Evolutionary conservation across 768 basidiomycete genomes (phyloP).

Genomic region (Thelephora ganbajun): DNA sequence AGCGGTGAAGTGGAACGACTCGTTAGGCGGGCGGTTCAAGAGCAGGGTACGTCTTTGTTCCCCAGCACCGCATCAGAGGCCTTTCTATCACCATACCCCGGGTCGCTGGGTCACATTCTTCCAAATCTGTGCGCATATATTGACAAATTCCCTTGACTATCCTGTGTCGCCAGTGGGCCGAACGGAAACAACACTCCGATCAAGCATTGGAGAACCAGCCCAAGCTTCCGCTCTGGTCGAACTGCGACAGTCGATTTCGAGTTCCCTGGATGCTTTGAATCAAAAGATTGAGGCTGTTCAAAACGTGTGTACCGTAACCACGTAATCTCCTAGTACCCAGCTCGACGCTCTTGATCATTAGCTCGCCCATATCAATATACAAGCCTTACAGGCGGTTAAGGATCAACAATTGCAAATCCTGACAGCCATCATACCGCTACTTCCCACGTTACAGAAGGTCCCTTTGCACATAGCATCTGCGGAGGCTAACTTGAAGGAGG

Average conservation of each 20-base stretch:
- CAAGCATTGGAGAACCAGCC: constrained; percentile 39
- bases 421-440: constrained; percentile 38
- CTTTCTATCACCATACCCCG: neutral
- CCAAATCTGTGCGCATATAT: constrained; percentile 9
- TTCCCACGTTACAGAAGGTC: constrained; percentile 46
- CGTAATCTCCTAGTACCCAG: neutral
- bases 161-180: constrained; percentile 34
- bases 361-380: constrained; percentile 25
- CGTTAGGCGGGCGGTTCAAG: neutral
- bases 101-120: neutral
- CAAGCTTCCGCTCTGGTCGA: constrained; percentile 22
- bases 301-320: constrained; percentile 8
- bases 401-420: constrained; percentile 48
- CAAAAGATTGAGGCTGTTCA: constrained; percentile 13
- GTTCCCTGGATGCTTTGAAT: constrained; percentile 11
- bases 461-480: constrained; percentile 38
- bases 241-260: constrained; percentile 8
- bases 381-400: constrained; percentile 44
- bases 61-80: neutral
- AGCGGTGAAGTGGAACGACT: neutral
- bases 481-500: constrained; percentile 12
- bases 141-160: constrained; percentile 5
- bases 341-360: neutral
- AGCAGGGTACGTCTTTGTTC: constrained; percentile 22
- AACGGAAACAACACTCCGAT: constrained; percentile 47